These are phyloP conservation scores for Barnettozyma vustinii DNA, from an alignment of 805 yeast genomes.

Conservation along the genomic window DNA sequence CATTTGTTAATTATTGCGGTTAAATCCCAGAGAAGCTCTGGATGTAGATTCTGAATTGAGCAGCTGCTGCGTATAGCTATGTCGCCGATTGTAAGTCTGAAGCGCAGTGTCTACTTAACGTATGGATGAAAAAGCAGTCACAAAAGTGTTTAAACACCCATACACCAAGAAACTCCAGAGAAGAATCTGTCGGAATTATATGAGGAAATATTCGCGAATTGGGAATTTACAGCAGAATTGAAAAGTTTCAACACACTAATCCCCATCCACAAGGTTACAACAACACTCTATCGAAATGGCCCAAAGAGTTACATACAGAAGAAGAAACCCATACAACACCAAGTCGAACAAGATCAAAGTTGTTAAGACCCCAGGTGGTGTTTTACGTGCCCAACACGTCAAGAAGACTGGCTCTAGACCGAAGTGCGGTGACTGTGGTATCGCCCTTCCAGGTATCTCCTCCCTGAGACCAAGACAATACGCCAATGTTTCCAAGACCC, in stretches of 20 bases:
- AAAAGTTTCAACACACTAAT: constrained; percentile 1
- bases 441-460: constrained; percentile 79
- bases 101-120: not conserved
- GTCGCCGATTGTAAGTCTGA: not conserved
- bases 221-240: not conserved
- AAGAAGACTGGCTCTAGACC: constrained; percentile 81
- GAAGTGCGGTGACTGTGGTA: constrained; percentile 81
- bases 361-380: constrained; percentile 99
- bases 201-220: not conserved
- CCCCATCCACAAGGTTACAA: not conserved
- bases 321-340: constrained; percentile 99
- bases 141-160: constrained; percentile 3
- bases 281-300: constrained; percentile 60
- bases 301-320: constrained; percentile 98
- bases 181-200: too few species aligned
- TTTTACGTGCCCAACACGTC: constrained; percentile 95
- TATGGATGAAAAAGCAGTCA: constrained; percentile 12
- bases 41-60: constrained; percentile 1
- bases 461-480: constrained; percentile 98
- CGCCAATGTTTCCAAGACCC: constrained; percentile 91
- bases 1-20: constrained; percentile 19
- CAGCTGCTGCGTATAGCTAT: not conserved
- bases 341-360: constrained; percentile 99
- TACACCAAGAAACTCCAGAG: constrained; percentile 1
- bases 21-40: not conserved